Percentiles rank a stretch among this genome's conserved stretches.
Conservation (phyloP, 1,284 basidiomycete species). For the Neonothopanus nambi region DNA sequence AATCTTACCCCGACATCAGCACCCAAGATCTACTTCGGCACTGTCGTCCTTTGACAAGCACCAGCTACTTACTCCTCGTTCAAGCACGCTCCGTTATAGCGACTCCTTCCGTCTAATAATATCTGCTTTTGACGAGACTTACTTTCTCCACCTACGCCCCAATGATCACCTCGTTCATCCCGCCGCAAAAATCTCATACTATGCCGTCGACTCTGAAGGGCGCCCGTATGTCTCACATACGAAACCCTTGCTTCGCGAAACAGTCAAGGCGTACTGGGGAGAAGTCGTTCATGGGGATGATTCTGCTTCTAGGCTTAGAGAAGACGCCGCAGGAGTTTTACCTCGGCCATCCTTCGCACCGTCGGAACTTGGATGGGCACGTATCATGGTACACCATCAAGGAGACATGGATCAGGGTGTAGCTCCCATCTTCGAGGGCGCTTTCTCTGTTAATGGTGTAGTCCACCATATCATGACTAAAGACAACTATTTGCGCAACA, state of each 20-base stretch:
- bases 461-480: constrained; percentile 76
- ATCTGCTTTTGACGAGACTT: constrained; percentile 62
- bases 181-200: constrained; percentile 68
- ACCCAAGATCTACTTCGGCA: constrained; percentile 18
- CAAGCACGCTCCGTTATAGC: constrained; percentile 51
- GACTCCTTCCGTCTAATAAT: constrained; percentile 69
- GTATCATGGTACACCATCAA: constrained; percentile 69
- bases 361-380: constrained; percentile 65
- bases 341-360: constrained; percentile 35
- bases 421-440: constrained; percentile 72
- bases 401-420: constrained; percentile 49
- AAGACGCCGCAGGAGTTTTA: constrained; percentile 55
- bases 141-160: constrained; percentile 69
- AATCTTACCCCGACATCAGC: constrained; percentile 57
- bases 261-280: constrained; percentile 66
- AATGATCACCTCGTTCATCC: constrained; percentile 79
- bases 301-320: constrained; percentile 54
- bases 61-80: constrained; percentile 35
- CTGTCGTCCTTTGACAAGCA: constrained; percentile 29
- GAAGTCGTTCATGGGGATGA: constrained; percentile 59
- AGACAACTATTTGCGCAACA: constrained; percentile 69
- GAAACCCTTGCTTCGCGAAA: constrained; percentile 53
- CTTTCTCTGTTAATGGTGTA: constrained; percentile 68
- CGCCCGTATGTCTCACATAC: constrained; percentile 44
- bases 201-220: constrained; percentile 45